Evolutionary conservation across 371 early-diverging fungal genomes (phyloP), one percentile per base, ranked within the genome.

Genomic region (Actinomortierella wolfii): DNA sequence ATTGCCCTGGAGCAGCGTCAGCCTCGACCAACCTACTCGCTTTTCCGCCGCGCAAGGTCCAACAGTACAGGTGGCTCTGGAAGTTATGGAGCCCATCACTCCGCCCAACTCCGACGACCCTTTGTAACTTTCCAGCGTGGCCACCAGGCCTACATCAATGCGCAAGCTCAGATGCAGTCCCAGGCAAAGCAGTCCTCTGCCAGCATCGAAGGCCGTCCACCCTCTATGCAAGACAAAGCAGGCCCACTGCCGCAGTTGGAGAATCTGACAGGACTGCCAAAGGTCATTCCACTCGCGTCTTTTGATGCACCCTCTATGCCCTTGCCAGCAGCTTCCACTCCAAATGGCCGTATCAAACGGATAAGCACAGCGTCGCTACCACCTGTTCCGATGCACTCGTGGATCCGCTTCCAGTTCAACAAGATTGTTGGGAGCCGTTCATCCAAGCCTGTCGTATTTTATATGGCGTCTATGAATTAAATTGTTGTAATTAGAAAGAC

Each of bases 321-420:
- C 23, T 4, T 71, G 14, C 61, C 71, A 20, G 59, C 24, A 29
- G 34, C 34, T 11, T 6, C 4, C 4, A 11, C 34, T 11, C 7
- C 34, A 34, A 34, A 34, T 11, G 34, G 4, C 34, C 34, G 34
- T 11, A 29, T 59, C 25, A 65, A 61, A 26, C 66, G 62, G 17
- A 55, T 65, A 2, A 56, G 59, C 29, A 34, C 34, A 34, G 57
- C 65, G 26, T 54, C 57, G 20, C 28, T 67, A 9, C 44, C 63
- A 9, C 65, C 65, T 29, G 29, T 71, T 6, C 71, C 71, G 23
- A 61, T 71, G 7, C 71, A 71, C 26, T 71, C 71, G 1, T 71
- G 71, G 71, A 43, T 71, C 5, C 66, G 65, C 40, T 56, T 71
- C 49, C 66, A 71, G 59, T 71, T 71, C 59, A 65, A 57, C 40